A percentile compares a stretch with the other conserved stretches of the same genome.
These are phyloP conservation scores for Lentinus brumalis DNA, from an alignment of 768 basidiomycete species.

Conservation along the genomic window DNA sequence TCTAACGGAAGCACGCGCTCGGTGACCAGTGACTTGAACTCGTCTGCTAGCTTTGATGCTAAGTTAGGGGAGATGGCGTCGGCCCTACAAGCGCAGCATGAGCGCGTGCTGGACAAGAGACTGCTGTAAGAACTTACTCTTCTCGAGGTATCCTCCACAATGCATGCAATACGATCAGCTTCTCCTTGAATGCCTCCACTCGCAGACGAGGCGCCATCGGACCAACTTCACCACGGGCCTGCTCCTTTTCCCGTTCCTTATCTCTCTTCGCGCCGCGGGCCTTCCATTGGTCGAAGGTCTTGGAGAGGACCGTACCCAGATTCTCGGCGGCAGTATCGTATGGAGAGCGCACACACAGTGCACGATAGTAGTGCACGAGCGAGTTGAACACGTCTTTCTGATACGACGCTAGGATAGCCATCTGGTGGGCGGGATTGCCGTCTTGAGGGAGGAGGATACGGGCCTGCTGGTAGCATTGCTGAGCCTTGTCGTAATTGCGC, in stretches of 20 bases:
- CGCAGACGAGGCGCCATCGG: conserved; percentile 49
- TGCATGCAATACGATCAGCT: conserved; percentile 75
- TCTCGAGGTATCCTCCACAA: conserved; percentile 59
- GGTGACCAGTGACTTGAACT: conserved; percentile 63
- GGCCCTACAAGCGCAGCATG: conserved; percentile 40
- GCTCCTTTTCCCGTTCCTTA: conserved; percentile 23
- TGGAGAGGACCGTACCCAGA: conserved; percentile 68
- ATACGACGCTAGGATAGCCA: conserved; percentile 90
- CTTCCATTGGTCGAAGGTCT: conserved; percentile 63
- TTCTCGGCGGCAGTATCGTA: conserved; percentile 91
- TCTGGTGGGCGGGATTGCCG: conserved; percentile 94
- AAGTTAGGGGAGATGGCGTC: conserved; percentile 48
- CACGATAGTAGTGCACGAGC: conserved; percentile 86
- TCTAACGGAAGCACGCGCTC: conserved; percentile 75
- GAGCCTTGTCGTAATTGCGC: conserved; percentile 73
- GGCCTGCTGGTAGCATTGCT: conserved; percentile 85
- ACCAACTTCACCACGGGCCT: conserved; percentile 36
- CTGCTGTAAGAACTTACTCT: conserved; percentile 49
- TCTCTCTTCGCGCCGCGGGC: conserved; percentile 35
- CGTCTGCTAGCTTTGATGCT: conserved; percentile 49
- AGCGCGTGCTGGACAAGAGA: conserved; percentile 8
- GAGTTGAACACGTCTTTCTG: conserved; percentile 79
- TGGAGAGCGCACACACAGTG: conserved; percentile 81
- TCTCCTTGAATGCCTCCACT: conserved; percentile 70
- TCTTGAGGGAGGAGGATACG: conserved; percentile 80